phyloP scores from a whole-genome alignment of 768 basidiomycete species.

The Rhodotorula kratochvilovae region DNA sequence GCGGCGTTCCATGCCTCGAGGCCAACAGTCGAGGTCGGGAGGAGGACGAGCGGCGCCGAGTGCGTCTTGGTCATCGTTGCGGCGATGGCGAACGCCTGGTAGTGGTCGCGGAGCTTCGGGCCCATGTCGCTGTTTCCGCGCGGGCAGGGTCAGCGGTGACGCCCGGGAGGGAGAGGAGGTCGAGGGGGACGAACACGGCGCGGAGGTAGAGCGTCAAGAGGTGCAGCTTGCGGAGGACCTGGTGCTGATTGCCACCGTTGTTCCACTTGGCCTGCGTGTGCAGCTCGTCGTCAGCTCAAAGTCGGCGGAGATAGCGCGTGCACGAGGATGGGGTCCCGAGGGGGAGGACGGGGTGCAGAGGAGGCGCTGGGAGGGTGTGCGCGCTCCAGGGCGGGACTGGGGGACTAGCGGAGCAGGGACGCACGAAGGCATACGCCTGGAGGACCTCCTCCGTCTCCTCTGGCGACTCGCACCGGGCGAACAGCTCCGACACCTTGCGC shows the following conservation, averaged over 20 bases:
- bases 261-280: constrained; percentile 19
- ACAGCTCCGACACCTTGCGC: constrained; percentile 15
- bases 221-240: constrained; percentile 27
- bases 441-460: constrained; percentile 31
- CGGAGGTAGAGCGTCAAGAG: constrained; percentile 26
- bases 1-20: constrained; percentile 35
- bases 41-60: constrained; percentile 9
- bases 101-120: constrained; percentile 11
- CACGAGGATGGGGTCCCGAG: background rate
- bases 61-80: constrained; percentile 15
- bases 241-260: constrained; percentile 19
- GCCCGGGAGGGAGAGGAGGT: background rate
- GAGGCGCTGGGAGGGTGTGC: no score
- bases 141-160: background rate
- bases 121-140: constrained; percentile 7
- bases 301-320: background rate
- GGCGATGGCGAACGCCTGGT: constrained; percentile 29
- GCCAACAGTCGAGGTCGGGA: constrained; percentile 14
- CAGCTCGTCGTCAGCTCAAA: background rate
- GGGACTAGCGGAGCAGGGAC: background rate
- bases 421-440: constrained; percentile 23
- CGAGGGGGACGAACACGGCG: constrained; percentile 4
- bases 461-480: background rate
- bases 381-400: no score
- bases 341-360: no score